Percentiles rank a stretch among this genome's conserved stretches.
phyloP scores from a whole-genome alignment of 768 basidiomycete species.

The Boletus subcaerulescens region DNA sequence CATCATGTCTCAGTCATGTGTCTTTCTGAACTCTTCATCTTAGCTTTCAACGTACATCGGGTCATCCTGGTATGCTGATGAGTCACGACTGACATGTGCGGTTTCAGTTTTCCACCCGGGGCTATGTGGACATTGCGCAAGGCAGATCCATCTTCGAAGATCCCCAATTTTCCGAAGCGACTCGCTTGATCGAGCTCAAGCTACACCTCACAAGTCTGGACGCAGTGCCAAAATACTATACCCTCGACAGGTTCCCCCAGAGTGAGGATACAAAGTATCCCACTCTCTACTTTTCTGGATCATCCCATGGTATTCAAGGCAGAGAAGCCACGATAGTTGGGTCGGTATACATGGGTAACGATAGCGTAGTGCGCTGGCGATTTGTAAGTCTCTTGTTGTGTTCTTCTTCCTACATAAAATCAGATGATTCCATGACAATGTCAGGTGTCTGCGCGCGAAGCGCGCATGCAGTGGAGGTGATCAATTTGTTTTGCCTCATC shows the following conservation, averaged over 20 bases:
- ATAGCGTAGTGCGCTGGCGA: conserved; percentile 51
- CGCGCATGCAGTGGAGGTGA: conserved; percentile 58
- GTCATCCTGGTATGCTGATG: not conserved
- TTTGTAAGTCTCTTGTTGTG: conserved; percentile 46
- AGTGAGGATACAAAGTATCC: conserved; percentile 34
- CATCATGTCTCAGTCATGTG: not conserved
- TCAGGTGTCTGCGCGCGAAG: conserved; percentile 54
- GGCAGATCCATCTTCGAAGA: conserved; percentile 47
- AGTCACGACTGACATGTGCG: not conserved
- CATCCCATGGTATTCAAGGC: conserved; percentile 40
- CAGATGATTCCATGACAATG: conserved; percentile 10
- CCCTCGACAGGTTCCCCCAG: conserved; percentile 22
- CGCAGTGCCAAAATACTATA: conserved; percentile 18
- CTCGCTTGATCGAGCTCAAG: conserved; percentile 57
- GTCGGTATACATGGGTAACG: conserved; percentile 45
- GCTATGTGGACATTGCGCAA: conserved; percentile 22
- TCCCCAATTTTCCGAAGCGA: conserved; percentile 58
- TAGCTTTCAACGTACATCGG: conserved; percentile 51
- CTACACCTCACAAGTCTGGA: conserved; percentile 42
- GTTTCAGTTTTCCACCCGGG: conserved; percentile 16
- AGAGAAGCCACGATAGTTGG: conserved; percentile 49
- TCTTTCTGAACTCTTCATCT: not conserved
- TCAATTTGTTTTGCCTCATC: conserved; percentile 7
- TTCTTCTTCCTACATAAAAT: not conserved
- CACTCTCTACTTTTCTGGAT: conserved; percentile 46